A percentile compares a stretch with the other conserved stretches of the same genome.
Conservation (phyloP, 177 flowering plant genomes). For the Telopea speciosissima region DNA sequence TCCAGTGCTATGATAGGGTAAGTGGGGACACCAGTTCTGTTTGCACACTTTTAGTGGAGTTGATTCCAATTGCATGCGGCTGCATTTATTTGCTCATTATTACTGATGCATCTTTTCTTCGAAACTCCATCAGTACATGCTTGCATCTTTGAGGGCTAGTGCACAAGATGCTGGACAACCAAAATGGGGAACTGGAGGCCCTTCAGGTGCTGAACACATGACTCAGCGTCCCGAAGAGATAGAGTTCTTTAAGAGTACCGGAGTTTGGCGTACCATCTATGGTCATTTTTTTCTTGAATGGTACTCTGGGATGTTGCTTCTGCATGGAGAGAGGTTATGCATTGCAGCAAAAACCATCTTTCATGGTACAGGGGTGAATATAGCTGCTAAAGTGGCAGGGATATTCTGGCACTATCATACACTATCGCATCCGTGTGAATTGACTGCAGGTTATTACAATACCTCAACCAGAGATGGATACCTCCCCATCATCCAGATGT, state of each 20-base stretch:
- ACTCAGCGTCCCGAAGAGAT: constrained; percentile 39
- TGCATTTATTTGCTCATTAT: too few species aligned
- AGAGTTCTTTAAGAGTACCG: constrained; percentile 40
- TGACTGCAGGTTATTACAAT: constrained; percentile 67
- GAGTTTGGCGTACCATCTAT: constrained; percentile 55
- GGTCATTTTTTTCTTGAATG: constrained; percentile 65
- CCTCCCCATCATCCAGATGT: constrained; percentile 50
- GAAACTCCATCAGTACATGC: constrained; percentile 46
- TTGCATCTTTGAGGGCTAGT: constrained; percentile 49
- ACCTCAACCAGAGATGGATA: constrained; percentile 55
- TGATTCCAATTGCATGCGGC: too few species aligned
- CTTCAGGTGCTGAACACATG: constrained; percentile 33
- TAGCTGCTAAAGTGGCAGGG: constrained; percentile 47
- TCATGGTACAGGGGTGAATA: constrained; percentile 32
- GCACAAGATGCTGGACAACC: constrained; percentile 41
- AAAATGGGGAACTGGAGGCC: constrained; percentile 59
- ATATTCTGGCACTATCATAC: constrained; percentile 56
- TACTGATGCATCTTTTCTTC: too few species aligned
- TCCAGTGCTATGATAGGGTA: constrained; percentile 76
- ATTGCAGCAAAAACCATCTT: constrained; percentile 48
- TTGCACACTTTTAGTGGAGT: background rate
- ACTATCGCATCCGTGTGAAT: constrained; percentile 53
- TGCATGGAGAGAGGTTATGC: constrained; percentile 64
- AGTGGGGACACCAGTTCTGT: background rate
- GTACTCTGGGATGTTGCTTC: constrained; percentile 61